These are phyloP conservation scores for Trifolium repens DNA, from an alignment of 306 rosid species.

Conservation along the genomic window DNA sequence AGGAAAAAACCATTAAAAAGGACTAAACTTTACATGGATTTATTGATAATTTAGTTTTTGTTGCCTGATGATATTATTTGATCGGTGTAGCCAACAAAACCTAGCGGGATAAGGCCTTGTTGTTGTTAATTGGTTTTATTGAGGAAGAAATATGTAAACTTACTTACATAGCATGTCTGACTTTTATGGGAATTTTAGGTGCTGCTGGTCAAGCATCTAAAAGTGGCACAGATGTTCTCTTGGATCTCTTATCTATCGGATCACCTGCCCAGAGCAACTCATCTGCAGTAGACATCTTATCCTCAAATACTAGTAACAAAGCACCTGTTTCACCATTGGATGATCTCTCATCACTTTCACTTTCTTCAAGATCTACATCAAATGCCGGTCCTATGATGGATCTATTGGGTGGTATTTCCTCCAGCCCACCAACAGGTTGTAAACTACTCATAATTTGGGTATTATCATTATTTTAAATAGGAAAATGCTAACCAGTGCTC, in stretches of 20 bases:
- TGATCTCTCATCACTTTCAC: constrained; percentile 69
- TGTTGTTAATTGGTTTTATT: constrained; percentile 6
- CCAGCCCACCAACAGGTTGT: constrained; percentile 61
- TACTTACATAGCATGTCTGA: constrained; percentile 28
- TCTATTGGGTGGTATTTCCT: constrained; percentile 71
- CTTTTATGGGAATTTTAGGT: constrained; percentile 53
- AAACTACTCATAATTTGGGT: constrained; percentile 33
- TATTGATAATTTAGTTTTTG: constrained; percentile 32
- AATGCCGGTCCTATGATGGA: constrained; percentile 72
- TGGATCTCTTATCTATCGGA: constrained; percentile 92
- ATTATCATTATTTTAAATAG: constrained; percentile 23
- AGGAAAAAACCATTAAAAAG: constrained; percentile 27
- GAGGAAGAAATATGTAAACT: constrained; percentile 33
- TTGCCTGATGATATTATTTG: not conserved
- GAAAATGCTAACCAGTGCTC: too few relatives aligned
- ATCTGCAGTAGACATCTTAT: constrained; percentile 60
- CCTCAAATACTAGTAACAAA: constrained; percentile 58
- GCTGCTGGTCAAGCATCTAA: constrained; percentile 52
- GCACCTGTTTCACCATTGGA: constrained; percentile 63
- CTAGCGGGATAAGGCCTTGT: constrained; percentile 19
- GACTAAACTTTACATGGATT: not conserved
- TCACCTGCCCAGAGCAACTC: constrained; percentile 59
- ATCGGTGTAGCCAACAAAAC: not conserved
- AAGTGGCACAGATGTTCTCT: constrained; percentile 73
- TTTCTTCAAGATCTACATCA: constrained; percentile 57